These are phyloP conservation scores for Alternaria consortialis DNA, from an alignment of 2,329 filamentous ascomycete species.

Conservation along the genomic window DNA sequence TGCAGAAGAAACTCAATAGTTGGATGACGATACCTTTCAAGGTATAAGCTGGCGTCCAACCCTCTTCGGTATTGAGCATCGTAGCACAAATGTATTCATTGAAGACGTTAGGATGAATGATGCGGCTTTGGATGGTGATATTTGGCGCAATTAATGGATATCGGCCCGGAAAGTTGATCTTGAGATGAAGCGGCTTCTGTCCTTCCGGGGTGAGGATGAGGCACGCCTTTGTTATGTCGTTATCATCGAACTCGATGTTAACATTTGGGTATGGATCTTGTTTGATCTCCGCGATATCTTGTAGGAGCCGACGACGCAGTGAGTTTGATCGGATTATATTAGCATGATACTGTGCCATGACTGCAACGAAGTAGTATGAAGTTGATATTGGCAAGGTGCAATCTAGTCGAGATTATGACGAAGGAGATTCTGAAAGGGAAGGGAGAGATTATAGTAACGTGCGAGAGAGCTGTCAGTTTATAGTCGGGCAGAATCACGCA, in stretches of 20 bases:
- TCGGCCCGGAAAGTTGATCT: slow-evolving; percentile 44
- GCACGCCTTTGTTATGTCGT: slow-evolving; percentile 52
- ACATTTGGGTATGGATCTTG: slow-evolving; percentile 60
- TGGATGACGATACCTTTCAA: slow-evolving; percentile 62
- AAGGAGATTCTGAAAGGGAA: not conserved
- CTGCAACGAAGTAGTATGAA: not conserved
- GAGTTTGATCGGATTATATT: slow-evolving; percentile 1
- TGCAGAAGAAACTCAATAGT: slow-evolving; percentile 62
- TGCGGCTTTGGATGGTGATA: slow-evolving; percentile 53
- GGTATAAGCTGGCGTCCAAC: slow-evolving; percentile 62
- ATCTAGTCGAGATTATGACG: not conserved
- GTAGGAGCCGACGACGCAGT: slow-evolving; percentile 44
- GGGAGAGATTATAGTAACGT: not conserved
- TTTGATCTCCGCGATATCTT: slow-evolving; percentile 59
- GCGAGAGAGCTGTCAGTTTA: not conserved
- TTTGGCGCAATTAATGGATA: slow-evolving; percentile 56
- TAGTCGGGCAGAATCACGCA: not conserved
- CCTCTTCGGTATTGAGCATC: slow-evolving; percentile 55
- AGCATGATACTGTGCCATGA: not conserved
- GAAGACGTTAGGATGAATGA: slow-evolving; percentile 60
- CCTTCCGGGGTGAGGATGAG: slow-evolving; percentile 56
- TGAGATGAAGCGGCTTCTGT: slow-evolving; percentile 56
- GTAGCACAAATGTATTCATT: slow-evolving; percentile 58
- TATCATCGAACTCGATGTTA: slow-evolving; percentile 50
- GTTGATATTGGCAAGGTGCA: not conserved